A percentile compares a stretch with the other conserved stretches of the same genome.
phyloP scores from a whole-genome alignment of 805 yeast species.

The Metschnikowia cubensis region DNA sequence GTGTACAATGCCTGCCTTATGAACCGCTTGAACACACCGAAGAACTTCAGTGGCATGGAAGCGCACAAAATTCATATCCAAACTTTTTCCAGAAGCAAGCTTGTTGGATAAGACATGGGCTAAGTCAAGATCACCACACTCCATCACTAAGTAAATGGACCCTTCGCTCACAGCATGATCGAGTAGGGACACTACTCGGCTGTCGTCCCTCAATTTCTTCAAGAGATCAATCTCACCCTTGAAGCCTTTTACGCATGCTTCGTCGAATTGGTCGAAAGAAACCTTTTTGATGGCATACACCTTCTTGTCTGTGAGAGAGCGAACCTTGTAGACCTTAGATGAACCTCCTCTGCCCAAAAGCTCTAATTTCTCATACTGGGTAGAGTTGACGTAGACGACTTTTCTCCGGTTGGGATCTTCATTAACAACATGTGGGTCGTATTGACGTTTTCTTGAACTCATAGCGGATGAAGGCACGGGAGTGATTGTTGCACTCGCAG shows the following conservation, averaged over 20 bases:
- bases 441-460: neutral
- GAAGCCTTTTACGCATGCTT: constrained; percentile 67
- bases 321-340: constrained; percentile 83
- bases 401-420: constrained; percentile 24
- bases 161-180: constrained; percentile 70
- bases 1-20: constrained; percentile 78
- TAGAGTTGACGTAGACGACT: constrained; percentile 45
- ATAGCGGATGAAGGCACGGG: neutral
- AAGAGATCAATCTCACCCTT: constrained; percentile 86
- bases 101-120: constrained; percentile 72
- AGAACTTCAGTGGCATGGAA: constrained; percentile 76
- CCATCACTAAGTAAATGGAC: constrained; percentile 76
- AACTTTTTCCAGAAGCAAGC: constrained; percentile 32
- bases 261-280: constrained; percentile 75
- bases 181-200: constrained; percentile 72
- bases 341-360: constrained; percentile 88
- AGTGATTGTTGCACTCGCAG: constrained; percentile 2
- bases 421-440: neutral
- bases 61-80: constrained; percentile 74
- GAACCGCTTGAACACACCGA: constrained; percentile 84
- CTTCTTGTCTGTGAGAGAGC: constrained; percentile 46
- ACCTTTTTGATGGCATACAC: constrained; percentile 80
- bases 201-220: constrained; percentile 49
- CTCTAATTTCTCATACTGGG: constrained; percentile 69
- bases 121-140: constrained; percentile 88